Evolutionary conservation across 2,329 filamentous ascomycete genomes (phyloP).

Genomic region (Acarospora socialis): DNA sequence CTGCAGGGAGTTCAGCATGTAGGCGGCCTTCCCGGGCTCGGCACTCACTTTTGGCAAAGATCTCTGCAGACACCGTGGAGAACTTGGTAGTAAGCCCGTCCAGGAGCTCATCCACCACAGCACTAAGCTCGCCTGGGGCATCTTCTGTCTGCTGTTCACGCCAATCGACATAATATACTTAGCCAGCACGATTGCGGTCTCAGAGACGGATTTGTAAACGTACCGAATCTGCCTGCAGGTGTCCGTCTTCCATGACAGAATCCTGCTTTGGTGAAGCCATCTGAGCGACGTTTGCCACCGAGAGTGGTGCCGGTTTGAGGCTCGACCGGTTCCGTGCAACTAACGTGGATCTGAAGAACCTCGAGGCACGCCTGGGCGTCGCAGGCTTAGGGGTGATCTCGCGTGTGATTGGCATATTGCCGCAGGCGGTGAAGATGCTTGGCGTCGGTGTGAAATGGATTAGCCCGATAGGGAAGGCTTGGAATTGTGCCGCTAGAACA

Average conservation of each 20-base stretch:
- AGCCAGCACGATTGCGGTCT: neutral
- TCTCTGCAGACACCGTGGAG: constrained; percentile 66
- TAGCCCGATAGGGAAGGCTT: too few species aligned
- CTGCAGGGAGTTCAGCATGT: constrained; percentile 21
- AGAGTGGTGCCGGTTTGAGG: neutral
- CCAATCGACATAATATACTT: neutral
- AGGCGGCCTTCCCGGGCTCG: neutral
- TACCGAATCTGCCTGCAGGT: constrained; percentile 7
- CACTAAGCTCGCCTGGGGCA: constrained; percentile 50
- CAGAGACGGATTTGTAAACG: neutral
- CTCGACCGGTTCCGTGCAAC: too few species aligned
- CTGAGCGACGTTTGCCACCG: neutral
- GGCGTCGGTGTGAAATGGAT: too few species aligned
- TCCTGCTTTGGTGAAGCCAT: constrained; percentile 4
- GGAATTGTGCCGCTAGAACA: too few species aligned
- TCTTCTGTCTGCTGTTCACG: constrained; percentile 27
- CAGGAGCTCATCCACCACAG: constrained; percentile 73
- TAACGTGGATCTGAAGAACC: too few species aligned
- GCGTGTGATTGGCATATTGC: neutral
- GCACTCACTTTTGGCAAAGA: constrained; percentile 69
- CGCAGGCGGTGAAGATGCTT: neutral
- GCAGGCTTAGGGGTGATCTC: constrained; percentile 13
- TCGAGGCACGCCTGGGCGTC: constrained; percentile 24
- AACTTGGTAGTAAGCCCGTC: constrained; percentile 79
- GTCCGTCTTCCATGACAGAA: constrained; percentile 7